phyloP scores from a whole-genome alignment of 257 asterid genomes.

The Nicotiana tomentosiformis region DNA sequence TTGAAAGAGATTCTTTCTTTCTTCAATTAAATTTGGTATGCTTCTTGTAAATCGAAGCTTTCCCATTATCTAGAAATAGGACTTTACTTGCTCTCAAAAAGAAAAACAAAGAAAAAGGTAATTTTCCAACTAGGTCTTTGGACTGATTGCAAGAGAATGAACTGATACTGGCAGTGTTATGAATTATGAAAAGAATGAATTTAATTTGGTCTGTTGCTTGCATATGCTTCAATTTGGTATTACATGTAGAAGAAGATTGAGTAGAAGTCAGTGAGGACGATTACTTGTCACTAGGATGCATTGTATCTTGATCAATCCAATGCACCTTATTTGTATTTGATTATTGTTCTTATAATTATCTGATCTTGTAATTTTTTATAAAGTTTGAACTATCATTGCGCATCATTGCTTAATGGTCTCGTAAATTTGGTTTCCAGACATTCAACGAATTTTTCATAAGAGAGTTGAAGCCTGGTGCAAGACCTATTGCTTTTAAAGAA shows the following conservation, averaged over 20 bases:
- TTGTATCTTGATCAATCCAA: slow-evolving; percentile 1
- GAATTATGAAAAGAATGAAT: neutral
- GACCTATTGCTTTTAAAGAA: slow-evolving; percentile 60
- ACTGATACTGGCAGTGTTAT: neutral
- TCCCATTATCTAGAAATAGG: neutral
- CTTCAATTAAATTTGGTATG: neutral
- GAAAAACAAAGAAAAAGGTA: neutral
- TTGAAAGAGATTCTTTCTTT: neutral
- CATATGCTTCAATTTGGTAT: slow-evolving; percentile 1
- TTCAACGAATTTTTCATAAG: slow-evolving; percentile 87
- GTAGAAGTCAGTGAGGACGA: neutral
- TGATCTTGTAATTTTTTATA: neutral
- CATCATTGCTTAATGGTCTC: slow-evolving; percentile 2
- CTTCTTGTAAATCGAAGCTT: neutral
- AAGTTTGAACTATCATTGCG: neutral
- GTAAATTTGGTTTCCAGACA: slow-evolving; percentile 47
- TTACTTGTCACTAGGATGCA: neutral
- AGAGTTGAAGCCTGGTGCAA: slow-evolving; percentile 72
- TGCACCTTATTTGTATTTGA: neutral
- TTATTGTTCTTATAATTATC: neutral
- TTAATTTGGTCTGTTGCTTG: neutral
- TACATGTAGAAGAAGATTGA: neutral
- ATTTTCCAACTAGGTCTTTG: neutral
- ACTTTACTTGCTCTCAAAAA: neutral
- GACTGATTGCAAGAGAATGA: slow-evolving; percentile 1